Evolutionary conservation across 2,329 filamentous ascomycete species (phyloP).

Genomic region (Aplosporella prunicola): DNA sequence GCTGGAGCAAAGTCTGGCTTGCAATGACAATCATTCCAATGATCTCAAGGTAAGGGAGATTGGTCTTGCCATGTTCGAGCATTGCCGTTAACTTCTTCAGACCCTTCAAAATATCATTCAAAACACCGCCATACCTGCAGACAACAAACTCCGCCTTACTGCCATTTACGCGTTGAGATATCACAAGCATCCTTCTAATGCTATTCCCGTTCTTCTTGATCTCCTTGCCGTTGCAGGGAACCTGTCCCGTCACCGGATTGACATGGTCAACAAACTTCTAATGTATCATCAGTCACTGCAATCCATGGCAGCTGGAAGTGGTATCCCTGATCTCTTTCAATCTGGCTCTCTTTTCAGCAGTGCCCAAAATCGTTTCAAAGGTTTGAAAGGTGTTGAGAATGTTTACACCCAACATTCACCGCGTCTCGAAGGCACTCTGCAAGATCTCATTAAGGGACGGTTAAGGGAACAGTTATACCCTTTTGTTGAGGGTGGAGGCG

Average conservation of each 20-base stretch:
- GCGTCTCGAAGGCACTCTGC: conserved; percentile 73
- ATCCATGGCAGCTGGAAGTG: conserved; percentile 54
- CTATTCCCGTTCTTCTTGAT: conserved; percentile 76
- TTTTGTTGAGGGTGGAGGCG: conserved; percentile 79
- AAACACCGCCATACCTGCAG: conserved; percentile 62
- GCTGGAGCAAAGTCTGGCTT: conserved; percentile 90
- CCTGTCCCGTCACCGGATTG: conserved; percentile 64
- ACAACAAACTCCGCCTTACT: conserved; percentile 82
- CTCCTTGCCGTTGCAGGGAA: conserved; percentile 76
- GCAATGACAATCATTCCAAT: conserved; percentile 85
- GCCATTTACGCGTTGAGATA: conserved; percentile 94
- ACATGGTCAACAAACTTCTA: conserved; percentile 72
- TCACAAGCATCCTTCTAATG: conserved; percentile 73
- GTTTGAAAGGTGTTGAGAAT: conserved; percentile 94
- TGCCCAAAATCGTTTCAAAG: conserved; percentile 80
- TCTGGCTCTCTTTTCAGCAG: conserved; percentile 79
- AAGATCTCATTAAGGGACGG: conserved; percentile 86
- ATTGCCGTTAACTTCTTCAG: no score
- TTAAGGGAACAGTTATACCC: conserved; percentile 82
- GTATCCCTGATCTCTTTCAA: conserved; percentile 87
- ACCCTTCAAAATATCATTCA: conserved; percentile 80
- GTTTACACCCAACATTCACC: conserved; percentile 98
- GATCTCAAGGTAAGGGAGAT: conserved; percentile 67
- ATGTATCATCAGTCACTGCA: conserved; percentile 82
- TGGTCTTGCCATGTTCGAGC: background rate